phyloP scores from a whole-genome alignment of 2,329 filamentous ascomycete genomes.

The Rhexocercosporidium sp. region DNA sequence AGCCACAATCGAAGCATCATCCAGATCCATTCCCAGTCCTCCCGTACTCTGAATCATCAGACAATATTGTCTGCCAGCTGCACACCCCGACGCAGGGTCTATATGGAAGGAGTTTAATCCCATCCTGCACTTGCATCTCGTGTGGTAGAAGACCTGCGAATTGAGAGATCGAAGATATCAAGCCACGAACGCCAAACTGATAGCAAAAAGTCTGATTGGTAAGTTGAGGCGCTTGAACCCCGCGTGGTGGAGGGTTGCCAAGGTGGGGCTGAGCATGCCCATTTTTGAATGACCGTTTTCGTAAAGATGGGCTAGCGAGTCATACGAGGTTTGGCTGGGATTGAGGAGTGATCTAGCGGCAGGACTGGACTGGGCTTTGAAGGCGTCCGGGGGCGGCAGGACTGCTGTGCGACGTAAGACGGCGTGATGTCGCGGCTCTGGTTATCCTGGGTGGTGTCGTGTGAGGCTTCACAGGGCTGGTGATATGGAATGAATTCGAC shows the following conservation, averaged over 20 bases:
- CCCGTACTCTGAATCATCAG: too few relatives aligned
- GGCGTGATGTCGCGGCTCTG: conserved; percentile 5
- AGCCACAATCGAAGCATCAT: neutral
- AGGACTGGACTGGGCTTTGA: too few relatives aligned
- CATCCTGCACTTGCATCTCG: neutral
- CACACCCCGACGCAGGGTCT: neutral
- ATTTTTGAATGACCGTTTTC: neutral
- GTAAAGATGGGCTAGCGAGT: neutral
- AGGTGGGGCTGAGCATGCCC: neutral
- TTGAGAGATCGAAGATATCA: neutral
- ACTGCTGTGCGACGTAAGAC: neutral
- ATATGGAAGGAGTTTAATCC: neutral
- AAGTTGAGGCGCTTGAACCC: neutral
- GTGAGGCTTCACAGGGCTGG: too few relatives aligned
- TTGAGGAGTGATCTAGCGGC: neutral
- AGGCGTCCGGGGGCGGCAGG: too few relatives aligned
- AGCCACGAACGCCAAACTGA: conserved; percentile 2
- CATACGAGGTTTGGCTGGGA: neutral
- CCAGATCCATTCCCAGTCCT: neutral
- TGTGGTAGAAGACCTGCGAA: neutral
- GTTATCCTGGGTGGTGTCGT: neutral
- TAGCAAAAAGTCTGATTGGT: neutral
- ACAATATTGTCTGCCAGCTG: too few relatives aligned
- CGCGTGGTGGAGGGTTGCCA: neutral
- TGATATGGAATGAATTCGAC: too few relatives aligned